Conservation (phyloP, 2,329 filamentous ascomycete species). For the Sarocladiaceae sp. region DNA sequence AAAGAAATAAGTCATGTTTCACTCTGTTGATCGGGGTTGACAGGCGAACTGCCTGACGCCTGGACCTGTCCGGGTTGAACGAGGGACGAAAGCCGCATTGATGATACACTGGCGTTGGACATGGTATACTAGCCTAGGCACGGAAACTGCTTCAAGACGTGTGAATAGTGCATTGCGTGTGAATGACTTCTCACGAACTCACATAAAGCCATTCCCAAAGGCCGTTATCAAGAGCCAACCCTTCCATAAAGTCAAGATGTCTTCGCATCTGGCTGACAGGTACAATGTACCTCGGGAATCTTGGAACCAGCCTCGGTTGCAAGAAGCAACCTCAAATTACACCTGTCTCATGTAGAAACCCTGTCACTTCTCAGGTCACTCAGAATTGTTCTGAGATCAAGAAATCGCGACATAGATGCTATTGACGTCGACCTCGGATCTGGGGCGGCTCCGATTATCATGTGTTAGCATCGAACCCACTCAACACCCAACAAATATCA, state of each 20-base stretch:
- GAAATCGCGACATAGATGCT: too few species aligned
- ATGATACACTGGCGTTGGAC: slow-evolving; percentile 7
- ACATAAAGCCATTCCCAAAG: too few species aligned
- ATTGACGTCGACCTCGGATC: slow-evolving; percentile 6
- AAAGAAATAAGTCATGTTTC: slow-evolving; percentile 89
- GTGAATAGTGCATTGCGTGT: not conserved
- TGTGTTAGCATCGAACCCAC: slow-evolving; percentile 7
- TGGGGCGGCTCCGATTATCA: not conserved
- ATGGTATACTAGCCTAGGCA: slow-evolving; percentile 4
- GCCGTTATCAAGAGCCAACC: too few species aligned
- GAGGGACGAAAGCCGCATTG: not conserved
- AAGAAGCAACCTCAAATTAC: too few species aligned
- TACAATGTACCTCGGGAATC: too few species aligned
- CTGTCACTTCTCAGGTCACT: too few species aligned
- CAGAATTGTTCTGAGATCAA: too few species aligned
- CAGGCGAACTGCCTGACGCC: too few species aligned
- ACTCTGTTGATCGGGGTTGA: not conserved
- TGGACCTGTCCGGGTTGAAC: too few species aligned
- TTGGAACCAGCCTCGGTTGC: too few species aligned
- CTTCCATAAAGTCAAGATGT: too few species aligned
- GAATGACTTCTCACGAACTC: not conserved
- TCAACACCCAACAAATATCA: slow-evolving; percentile 9
- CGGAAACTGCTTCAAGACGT: not conserved
- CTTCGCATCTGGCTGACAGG: too few species aligned
- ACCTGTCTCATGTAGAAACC: not conserved